phyloP scores from a whole-genome alignment of 2,329 filamentous ascomycete species.

The Scopulariopsis brevicaulis region DNA sequence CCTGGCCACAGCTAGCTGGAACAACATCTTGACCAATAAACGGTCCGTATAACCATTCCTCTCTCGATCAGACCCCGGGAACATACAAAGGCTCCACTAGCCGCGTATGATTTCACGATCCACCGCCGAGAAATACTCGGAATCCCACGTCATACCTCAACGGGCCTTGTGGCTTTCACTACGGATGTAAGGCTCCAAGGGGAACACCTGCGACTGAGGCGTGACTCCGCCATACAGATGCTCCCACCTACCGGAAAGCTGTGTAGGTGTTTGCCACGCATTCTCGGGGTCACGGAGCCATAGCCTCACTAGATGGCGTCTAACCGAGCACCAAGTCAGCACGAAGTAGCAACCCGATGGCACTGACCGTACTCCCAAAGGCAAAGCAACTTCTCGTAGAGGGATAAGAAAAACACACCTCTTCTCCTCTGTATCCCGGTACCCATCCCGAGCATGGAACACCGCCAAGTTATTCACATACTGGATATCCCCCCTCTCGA shows the following conservation, averaged over 20 bases:
- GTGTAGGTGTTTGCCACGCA: constrained; percentile 33
- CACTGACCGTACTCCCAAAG: no score
- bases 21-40: no score
- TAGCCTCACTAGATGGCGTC: constrained; percentile 30
- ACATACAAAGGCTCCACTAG: no score
- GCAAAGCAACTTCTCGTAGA: background rate
- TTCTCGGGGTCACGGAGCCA: constrained; percentile 38
- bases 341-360: no score
- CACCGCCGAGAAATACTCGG: no score
- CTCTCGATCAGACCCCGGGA: no score
- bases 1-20: no score
- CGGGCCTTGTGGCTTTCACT: background rate
- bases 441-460: constrained; percentile 40
- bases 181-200: constrained; percentile 32
- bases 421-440: constrained; percentile 29
- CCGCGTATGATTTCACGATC: no score
- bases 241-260: constrained; percentile 34
- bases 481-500: constrained; percentile 39
- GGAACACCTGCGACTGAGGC: constrained; percentile 40
- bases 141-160: background rate
- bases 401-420: constrained; percentile 16
- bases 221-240: constrained; percentile 39
- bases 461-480: constrained; percentile 43
- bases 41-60: no score
- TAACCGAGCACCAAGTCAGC: background rate